Evolutionary conservation across 2,329 filamentous ascomycete species (phyloP), one percentile per base, ranked within the genome.

Genomic region (Talaromyces funiculosus): DNA sequence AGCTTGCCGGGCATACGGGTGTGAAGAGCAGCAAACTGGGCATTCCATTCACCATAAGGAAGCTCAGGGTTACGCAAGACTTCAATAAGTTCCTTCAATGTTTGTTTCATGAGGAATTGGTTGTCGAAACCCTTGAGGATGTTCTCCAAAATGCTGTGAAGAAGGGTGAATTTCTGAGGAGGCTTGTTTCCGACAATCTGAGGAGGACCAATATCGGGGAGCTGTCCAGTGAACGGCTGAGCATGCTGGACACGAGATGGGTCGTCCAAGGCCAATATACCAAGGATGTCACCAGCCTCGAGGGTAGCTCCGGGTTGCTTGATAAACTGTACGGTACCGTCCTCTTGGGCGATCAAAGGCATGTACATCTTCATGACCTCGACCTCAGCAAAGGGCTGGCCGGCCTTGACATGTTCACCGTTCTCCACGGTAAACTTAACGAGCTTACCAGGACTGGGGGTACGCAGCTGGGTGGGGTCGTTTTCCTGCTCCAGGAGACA

Each of bases 331-430:
- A 99, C 93, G 59, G 96, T 84, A 81, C 94, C 94, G 69, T 96
- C 94, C 76, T 99, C 94, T 73, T 92, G 89, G 2, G 94, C 90
- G 63, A 99, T 84, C 59, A 99, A 83, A 71, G 94, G 94, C 94
- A 99, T 99, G 84, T 97, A 97, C 94, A 99, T 99, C 84, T 99
- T 99, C 94, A 99, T 99, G 78, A 99, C 94, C 79, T 99, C 94
- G 42, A 99, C 93, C 77, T 99, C 94, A 60, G 94, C 94, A 72
- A 92, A 99, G 35, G 93, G 82, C 76, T 97, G 90, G 61, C 93
- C 93, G 68, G 95, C 91, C 76, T 86, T 88, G 76, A 99, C 86
- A 74, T 99, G 94, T 67, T 92, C 84, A 63, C 94, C 94, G 71
- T 96, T 97, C 76, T 97, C 94, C 2, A 99, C 90, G 1, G 91